Evolutionary conservation across 306 rosid genomes (phyloP).

Genomic region (Cajanus cajan): DNA sequence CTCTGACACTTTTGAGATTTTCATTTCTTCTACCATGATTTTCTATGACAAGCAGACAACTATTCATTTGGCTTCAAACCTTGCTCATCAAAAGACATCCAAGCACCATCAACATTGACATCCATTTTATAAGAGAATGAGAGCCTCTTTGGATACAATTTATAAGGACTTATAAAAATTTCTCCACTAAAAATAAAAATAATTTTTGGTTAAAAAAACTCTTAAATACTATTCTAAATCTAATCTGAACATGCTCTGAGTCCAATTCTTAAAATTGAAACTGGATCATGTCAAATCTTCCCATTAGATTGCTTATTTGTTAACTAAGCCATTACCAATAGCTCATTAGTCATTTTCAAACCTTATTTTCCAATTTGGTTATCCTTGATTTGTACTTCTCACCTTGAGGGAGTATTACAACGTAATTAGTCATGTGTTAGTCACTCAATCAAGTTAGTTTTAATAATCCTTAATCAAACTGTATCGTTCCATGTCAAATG

Average conservation of each 20-base stretch:
- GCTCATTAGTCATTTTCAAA: neutral
- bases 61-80: neutral
- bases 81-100: neutral
- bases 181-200: too few species aligned
- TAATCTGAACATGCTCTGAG: too few species aligned
- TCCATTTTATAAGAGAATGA: neutral
- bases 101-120: neutral
- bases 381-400: neutral
- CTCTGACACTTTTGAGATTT: neutral
- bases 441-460: neutral
- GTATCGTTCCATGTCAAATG: neutral
- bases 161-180: too few species aligned
- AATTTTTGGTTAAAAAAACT: too few species aligned
- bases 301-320: neutral
- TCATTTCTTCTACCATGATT: neutral
- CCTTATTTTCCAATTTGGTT: neutral
- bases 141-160: too few species aligned
- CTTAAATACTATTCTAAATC: too few species aligned
- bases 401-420: neutral
- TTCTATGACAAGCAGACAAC: neutral
- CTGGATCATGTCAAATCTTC: neutral
- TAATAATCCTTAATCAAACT: neutral
- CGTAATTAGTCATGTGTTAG: neutral
- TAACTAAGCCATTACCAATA: neutral
- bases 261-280: neutral